A percentile compares a stretch with the other conserved stretches of the same genome.
phyloP scores from a whole-genome alignment of 106 monocot species.

The Dioscorea alata region DNA sequence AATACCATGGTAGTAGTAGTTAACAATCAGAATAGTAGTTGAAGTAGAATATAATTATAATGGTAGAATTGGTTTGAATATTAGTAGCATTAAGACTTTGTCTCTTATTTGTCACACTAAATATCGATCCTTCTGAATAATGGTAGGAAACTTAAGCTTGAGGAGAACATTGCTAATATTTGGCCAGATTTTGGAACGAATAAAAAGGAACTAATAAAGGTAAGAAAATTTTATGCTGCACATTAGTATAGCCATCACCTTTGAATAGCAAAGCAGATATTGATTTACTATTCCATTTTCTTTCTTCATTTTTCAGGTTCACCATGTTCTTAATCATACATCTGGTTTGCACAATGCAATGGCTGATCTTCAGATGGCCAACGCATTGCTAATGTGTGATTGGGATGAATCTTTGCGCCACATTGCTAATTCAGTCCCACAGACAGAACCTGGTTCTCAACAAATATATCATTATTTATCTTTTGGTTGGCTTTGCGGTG shows the following conservation, averaged over 20 bases:
- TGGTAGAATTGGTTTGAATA: no score
- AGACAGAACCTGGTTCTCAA: conserved; percentile 64
- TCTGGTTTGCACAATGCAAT: conserved; percentile 88
- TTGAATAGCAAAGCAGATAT: background rate
- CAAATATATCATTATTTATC: conserved; percentile 94
- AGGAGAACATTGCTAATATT: conserved; percentile 74
- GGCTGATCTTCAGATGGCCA: conserved; percentile 47
- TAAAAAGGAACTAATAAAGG: conserved; percentile 79
- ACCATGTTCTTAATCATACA: conserved; percentile 94
- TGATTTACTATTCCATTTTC: background rate
- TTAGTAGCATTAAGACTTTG: no score
- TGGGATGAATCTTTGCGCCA: conserved; percentile 80
- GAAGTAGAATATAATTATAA: no score
- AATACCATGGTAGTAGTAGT: no score
- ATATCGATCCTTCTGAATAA: background rate
- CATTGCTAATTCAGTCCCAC: conserved; percentile 52
- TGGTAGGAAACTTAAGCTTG: conserved; percentile 77
- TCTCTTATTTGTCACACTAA: no score
- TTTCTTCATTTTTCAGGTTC: conserved; percentile 42
- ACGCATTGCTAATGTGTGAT: conserved; percentile 71
- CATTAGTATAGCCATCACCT: no score
- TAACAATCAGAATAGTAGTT: no score
- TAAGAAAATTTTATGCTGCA: conserved; percentile 1
- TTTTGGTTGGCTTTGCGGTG: conserved; percentile 99
- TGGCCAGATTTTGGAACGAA: conserved; percentile 85